Evolutionary conservation across 208 protist species (phyloP).

Genomic region (Leishmania guyanensis): DNA sequence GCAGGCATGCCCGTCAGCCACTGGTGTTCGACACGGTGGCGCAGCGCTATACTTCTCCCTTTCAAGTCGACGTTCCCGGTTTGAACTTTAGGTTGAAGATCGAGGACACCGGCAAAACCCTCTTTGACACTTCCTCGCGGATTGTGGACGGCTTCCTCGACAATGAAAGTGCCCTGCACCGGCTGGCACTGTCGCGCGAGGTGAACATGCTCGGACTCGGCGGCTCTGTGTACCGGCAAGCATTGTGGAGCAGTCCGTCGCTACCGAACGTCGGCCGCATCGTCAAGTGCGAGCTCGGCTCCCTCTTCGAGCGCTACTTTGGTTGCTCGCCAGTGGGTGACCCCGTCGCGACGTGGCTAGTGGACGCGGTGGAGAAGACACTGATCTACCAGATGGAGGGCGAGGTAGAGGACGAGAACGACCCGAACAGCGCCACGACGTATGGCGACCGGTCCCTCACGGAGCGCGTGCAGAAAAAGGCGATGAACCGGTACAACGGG

Average conservation of each 20-base stretch:
- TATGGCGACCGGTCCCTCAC: slow-evolving; percentile 81
- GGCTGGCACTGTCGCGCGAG: slow-evolving; percentile 69
- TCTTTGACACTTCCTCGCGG: slow-evolving; percentile 54
- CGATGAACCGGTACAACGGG: slow-evolving; percentile 88
- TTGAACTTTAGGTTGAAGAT: slow-evolving; percentile 62
- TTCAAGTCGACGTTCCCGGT: slow-evolving; percentile 58
- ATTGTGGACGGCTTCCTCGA: slow-evolving; percentile 81
- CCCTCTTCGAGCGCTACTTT: slow-evolving; percentile 71
- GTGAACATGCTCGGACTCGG: slow-evolving; percentile 87
- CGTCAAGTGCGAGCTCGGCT: slow-evolving; percentile 49
- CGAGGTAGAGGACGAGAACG: slow-evolving; percentile 90
- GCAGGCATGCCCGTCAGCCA: slow-evolving; percentile 7
- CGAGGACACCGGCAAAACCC: slow-evolving; percentile 59
- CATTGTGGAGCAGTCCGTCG: slow-evolving; percentile 73
- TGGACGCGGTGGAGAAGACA: slow-evolving; percentile 72
- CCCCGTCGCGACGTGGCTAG: slow-evolving; percentile 77
- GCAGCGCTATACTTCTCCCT: slow-evolving; percentile 54
- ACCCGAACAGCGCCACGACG: slow-evolving; percentile 86
- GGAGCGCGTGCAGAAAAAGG: slow-evolving; percentile 88
- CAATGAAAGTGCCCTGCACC: slow-evolving; percentile 84
- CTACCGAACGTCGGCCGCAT: slow-evolving; percentile 67
- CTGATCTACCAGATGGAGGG: slow-evolving; percentile 85
- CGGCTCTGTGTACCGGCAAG: slow-evolving; percentile 80
- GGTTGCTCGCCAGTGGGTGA: slow-evolving; percentile 57
- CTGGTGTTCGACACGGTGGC: slow-evolving; percentile 42